These are phyloP conservation scores for Lactarius indigo DNA, from an alignment of 768 basidiomycete species.

Conservation along the genomic window DNA sequence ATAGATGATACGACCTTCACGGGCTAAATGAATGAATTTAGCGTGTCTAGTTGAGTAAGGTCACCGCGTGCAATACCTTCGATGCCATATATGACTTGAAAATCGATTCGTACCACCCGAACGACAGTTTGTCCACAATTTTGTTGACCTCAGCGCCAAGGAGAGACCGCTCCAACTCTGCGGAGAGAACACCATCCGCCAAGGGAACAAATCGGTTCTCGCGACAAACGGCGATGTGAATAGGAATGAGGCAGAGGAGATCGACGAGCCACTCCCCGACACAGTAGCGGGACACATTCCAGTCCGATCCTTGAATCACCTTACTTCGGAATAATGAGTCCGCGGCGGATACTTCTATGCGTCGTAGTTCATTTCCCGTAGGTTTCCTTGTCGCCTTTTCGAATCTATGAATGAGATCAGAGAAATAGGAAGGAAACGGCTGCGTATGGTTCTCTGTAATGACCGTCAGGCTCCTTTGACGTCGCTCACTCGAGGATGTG, in stretches of 20 bases:
- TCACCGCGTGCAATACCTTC: conserved; percentile 37
- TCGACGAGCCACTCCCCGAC: conserved; percentile 61
- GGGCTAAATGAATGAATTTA: conserved; percentile 36
- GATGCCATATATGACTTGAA: conserved; percentile 59
- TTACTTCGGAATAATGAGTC: conserved; percentile 29
- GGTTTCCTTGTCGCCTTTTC: conserved; percentile 51
- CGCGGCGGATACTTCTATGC: conserved; percentile 35
- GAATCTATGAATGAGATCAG: conserved; percentile 42
- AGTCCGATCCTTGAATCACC: conserved; percentile 13
- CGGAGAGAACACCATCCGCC: conserved; percentile 52
- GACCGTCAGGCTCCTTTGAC: conserved; percentile 39
- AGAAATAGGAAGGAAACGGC: conserved; percentile 42
- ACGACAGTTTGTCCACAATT: conserved; percentile 51
- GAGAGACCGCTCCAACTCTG: conserved; percentile 46
- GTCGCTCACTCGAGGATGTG: conserved; percentile 27
- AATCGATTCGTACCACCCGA: conserved; percentile 63
- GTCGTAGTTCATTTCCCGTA: conserved; percentile 40
- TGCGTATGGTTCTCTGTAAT: conserved; percentile 39
- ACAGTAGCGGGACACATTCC: conserved; percentile 9
- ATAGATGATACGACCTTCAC: conserved; percentile 37
- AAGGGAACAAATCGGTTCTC: conserved; percentile 61
- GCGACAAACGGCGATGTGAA: conserved; percentile 44
- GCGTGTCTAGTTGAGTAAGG: neutral
- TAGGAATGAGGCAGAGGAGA: conserved; percentile 39
- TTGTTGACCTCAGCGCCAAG: conserved; percentile 55